Percentiles rank a stretch among this genome's conserved stretches.
phyloP scores from a whole-genome alignment of 805 yeast species.

The Wickerhamomyces kurtzmanii region DNA sequence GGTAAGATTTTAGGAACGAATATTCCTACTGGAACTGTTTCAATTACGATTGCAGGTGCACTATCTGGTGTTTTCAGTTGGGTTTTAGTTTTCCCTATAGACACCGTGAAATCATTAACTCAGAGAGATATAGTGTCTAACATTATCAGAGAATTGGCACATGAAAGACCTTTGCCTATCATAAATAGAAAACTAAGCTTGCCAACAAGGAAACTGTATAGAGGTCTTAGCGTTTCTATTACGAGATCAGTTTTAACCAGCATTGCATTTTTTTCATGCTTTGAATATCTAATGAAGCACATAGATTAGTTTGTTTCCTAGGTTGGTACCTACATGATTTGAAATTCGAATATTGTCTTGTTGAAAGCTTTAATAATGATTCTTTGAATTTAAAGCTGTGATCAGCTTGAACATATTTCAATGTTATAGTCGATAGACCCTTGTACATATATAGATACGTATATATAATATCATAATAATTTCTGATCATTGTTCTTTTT shows the following conservation, averaged over 20 bases:
- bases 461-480: too few species aligned
- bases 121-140: slow-evolving; percentile 69
- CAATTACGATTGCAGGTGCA: slow-evolving; percentile 68
- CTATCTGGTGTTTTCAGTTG: slow-evolving; percentile 68
- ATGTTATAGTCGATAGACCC: too few species aligned
- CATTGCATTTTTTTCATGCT: slow-evolving; percentile 64
- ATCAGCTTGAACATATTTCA: too few species aligned
- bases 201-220: slow-evolving; percentile 46
- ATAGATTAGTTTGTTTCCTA: too few species aligned
- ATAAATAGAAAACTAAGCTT: slow-evolving; percentile 22
- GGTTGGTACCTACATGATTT: too few species aligned
- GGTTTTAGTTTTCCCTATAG: slow-evolving; percentile 70
- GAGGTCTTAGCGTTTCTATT: slow-evolving; percentile 71
- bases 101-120: slow-evolving; percentile 65
- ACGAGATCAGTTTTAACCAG: slow-evolving; percentile 65
- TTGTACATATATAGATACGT: too few species aligned
- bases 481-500: too few species aligned
- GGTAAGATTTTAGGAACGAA: slow-evolving; percentile 23
- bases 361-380: too few species aligned
- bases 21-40: slow-evolving; percentile 24
- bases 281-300: slow-evolving; percentile 57
- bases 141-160: slow-evolving; percentile 45
- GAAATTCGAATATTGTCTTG: too few species aligned
- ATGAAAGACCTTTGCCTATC: slow-evolving; percentile 25
- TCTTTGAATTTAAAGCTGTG: too few species aligned